Percentiles rank a stretch among this genome's conserved stretches.
These are phyloP conservation scores for Eucalyptus rudis DNA, from an alignment of 345 rosid species.

Conservation along the genomic window DNA sequence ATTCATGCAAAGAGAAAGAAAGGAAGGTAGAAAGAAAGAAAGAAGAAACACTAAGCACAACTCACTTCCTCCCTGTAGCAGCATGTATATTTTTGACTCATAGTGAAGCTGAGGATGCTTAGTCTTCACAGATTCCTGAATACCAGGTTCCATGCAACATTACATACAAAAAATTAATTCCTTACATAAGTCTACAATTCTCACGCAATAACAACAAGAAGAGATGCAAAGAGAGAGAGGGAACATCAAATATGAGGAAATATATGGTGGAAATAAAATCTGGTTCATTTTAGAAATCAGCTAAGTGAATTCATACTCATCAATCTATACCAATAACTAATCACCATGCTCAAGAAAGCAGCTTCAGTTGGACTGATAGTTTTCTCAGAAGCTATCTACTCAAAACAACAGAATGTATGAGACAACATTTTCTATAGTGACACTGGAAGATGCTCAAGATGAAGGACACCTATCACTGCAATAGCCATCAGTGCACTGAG, in stretches of 20 bases:
- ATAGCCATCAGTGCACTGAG: neutral
- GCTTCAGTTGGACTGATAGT: neutral
- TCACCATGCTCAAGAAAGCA: neutral
- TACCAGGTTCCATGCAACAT: neutral
- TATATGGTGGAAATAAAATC: neutral
- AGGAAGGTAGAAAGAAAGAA: neutral
- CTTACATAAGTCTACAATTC: neutral
- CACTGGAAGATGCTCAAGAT: neutral
- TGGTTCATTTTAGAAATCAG: neutral
- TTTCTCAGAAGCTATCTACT: neutral
- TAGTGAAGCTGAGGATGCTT: constrained; percentile 87
- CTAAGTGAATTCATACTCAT: neutral
- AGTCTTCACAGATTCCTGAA: constrained; percentile 79
- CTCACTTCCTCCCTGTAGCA: constrained; percentile 95
- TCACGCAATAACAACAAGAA: neutral
- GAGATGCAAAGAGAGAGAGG: neutral
- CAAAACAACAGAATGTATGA: neutral
- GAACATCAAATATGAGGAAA: neutral
- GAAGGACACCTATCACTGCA: neutral
- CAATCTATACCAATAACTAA: neutral
- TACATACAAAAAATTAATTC: neutral
- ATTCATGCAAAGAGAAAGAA: neutral
- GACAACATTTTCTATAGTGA: neutral
- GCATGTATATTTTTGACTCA: constrained; percentile 80
- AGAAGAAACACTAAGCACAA: neutral